phyloP scores from a whole-genome alignment of 208 protist species.

The Crithidia sp. region DNA sequence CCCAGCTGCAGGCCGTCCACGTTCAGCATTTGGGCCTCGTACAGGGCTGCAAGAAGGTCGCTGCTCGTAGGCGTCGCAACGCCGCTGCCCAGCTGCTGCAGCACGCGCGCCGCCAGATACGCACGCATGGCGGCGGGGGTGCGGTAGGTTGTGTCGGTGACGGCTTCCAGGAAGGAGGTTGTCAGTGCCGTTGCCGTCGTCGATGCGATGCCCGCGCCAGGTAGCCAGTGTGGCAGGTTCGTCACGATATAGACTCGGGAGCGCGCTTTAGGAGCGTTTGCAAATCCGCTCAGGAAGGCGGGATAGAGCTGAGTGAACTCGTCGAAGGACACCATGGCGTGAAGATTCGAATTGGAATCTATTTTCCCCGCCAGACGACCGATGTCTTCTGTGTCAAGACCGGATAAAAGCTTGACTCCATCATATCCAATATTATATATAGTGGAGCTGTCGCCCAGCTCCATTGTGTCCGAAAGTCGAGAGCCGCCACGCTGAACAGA shows the following conservation, averaged over 20 bases:
- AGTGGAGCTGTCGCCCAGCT: no score
- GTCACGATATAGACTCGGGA: constrained; percentile 1
- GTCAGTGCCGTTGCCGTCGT: background rate
- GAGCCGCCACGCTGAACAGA: background rate
- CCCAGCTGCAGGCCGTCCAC: constrained; percentile 20
- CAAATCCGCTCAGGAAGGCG: background rate
- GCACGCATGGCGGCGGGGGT: constrained; percentile 18
- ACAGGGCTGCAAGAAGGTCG: constrained; percentile 10
- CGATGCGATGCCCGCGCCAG: background rate
- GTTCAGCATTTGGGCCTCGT: constrained; percentile 1
- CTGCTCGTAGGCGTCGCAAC: background rate
- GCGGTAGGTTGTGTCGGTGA: background rate
- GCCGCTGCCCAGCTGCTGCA: constrained; percentile 15
- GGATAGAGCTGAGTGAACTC: constrained; percentile 16
- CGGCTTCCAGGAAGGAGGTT: background rate
- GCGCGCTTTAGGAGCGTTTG: no score
- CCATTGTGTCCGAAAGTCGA: background rate
- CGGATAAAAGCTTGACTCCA: no score
- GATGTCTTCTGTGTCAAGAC: no score
- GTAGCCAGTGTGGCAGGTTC: constrained; percentile 24
- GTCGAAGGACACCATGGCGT: constrained; percentile 15
- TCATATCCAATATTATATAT: no score
- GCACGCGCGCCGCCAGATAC: constrained; percentile 25
- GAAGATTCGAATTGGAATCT: background rate
- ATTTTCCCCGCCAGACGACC: background rate